Base-by-base conservation (phyloP, 2,329 filamentous ascomycete species). In the Hymenoscyphus linearis region DNA sequence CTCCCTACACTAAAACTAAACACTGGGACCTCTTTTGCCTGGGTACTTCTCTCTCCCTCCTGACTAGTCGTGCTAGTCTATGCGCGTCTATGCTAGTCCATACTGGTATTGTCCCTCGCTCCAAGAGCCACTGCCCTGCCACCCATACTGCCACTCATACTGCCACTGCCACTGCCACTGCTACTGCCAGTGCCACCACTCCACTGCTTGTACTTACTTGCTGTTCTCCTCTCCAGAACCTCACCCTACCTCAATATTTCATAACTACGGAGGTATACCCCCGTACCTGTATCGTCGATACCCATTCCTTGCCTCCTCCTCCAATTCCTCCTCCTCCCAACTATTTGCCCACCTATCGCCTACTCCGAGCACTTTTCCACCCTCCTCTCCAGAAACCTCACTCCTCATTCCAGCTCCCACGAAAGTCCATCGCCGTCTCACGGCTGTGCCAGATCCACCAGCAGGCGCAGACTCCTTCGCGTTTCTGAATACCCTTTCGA, bases 391-490 rank as follows among this genome's bases (percentile, higher is more conserved):
- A 31, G 18, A 59, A 27, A 26, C 7, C 35, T 22, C n/a, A 25
- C 22, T 44, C 18, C 57, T 55, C 50, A 26, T 18, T 22, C 53
- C 47, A 55, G 22, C 34, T 25, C 37, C 26, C 50, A 47, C 52
- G 13, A 37, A 31, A 16, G 36, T 25, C 37, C 52, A 6, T 44
- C 50, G 27, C 57, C 53, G 36, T 60, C 58, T 59, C 53, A 59
- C 52, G 50, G n/a, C 40, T 55, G 59, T 57, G 40, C 54, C 53
- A 27, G 59, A 55, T 50, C 52, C 52, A 52, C 55, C 40, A 34
- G 34, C 55, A 35, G 18, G 58, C 40, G 36, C 54, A 53, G 35
- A 40, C 60, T 64, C 50, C 57, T 61, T 63, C 55, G 52, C 52
- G 52, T 47, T 35, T 27, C 35, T 35, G 36, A 55, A n/a, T 16